These are phyloP conservation scores for Cyclocybe aegerita DNA, from an alignment of 768 basidiomycete genomes.

Conservation along the genomic window DNA sequence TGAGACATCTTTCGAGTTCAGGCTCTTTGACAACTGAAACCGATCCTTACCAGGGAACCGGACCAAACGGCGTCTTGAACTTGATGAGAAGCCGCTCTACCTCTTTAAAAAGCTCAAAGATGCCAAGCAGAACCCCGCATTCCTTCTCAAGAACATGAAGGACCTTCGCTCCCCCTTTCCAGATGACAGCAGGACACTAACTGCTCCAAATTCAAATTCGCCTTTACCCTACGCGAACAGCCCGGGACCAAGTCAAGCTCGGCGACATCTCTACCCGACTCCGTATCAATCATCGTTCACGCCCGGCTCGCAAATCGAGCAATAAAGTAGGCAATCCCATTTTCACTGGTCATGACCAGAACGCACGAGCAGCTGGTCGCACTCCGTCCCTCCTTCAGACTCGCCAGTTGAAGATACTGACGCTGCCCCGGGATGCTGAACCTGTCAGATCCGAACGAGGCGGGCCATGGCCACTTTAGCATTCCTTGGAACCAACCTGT, in stretches of 20 bases:
- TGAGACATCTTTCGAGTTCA: conserved; percentile 31
- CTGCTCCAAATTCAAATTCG: too few relatives aligned
- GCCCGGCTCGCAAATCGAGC: too few relatives aligned
- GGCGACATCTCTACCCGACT: not conserved
- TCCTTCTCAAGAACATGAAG: conserved; percentile 94
- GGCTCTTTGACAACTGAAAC: not conserved
- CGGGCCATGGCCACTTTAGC: too few relatives aligned
- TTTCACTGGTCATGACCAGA: too few relatives aligned
- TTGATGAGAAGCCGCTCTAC: conserved; percentile 94
- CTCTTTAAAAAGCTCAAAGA: conserved; percentile 98
- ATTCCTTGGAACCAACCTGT: too few relatives aligned
- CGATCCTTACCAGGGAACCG: conserved; percentile 49
- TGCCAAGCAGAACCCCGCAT: conserved; percentile 93
- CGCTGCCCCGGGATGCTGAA: too few relatives aligned
- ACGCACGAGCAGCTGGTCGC: too few relatives aligned
- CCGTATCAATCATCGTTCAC: not conserved
- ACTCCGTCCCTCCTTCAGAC: too few relatives aligned
- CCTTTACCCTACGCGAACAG: too few relatives aligned
- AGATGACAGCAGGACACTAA: conserved; percentile 20
- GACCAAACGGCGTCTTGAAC: conserved; percentile 86
- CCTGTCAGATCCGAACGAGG: too few relatives aligned
- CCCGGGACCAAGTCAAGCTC: not conserved
- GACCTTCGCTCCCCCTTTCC: conserved; percentile 94
- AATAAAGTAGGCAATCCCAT: too few relatives aligned
- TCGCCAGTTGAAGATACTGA: too few relatives aligned